Evolutionary conservation across 495 filamentous ascomycete genomes (phyloP).

Genomic region (Tuber umbilicatum): DNA sequence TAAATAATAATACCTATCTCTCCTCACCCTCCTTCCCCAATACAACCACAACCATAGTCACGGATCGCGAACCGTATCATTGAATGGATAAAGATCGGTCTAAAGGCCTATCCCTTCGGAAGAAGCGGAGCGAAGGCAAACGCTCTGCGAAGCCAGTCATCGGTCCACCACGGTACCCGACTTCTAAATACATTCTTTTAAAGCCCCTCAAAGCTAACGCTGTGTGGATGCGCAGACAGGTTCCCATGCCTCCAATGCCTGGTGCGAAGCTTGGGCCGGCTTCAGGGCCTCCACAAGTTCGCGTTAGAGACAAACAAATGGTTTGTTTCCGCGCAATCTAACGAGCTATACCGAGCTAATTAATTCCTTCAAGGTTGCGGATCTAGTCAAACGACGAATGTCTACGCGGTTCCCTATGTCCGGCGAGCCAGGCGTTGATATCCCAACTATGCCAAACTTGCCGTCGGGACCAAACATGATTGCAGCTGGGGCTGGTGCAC

Average conservation of each 20-base stretch:
- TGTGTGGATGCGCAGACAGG: slow-evolving; percentile 26
- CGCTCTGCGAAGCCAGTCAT: slow-evolving; percentile 38
- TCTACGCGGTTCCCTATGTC: slow-evolving; percentile 72
- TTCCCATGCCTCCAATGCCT: slow-evolving; percentile 42
- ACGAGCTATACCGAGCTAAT: background rate
- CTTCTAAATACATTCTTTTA: background rate
- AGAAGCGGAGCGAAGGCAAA: slow-evolving; percentile 53
- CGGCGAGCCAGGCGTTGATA: slow-evolving; percentile 23
- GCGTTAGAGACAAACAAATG: slow-evolving; percentile 40
- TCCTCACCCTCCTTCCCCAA: background rate
- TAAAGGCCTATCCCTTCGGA: slow-evolving; percentile 80
- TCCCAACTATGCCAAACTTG: slow-evolving; percentile 35
- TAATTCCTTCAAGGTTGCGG: slow-evolving; percentile 46
- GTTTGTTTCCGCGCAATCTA: background rate
- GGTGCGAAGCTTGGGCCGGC: slow-evolving; percentile 30
- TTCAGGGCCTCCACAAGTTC: slow-evolving; percentile 28
- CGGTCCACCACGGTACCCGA: slow-evolving; percentile 36
- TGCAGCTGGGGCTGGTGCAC: slow-evolving; percentile 33
- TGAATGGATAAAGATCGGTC: slow-evolving; percentile 57
- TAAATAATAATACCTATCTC: too few relatives aligned
- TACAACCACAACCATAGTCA: background rate
- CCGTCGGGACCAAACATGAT: slow-evolving; percentile 33
- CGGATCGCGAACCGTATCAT: slow-evolving; percentile 14
- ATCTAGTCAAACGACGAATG: slow-evolving; percentile 89
- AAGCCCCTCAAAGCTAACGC: background rate